Percentiles rank a stretch among this genome's conserved stretches.
Evolutionary conservation across 2,329 filamentous ascomycete species (phyloP).

Genomic region (Sporothrix phasma): DNA sequence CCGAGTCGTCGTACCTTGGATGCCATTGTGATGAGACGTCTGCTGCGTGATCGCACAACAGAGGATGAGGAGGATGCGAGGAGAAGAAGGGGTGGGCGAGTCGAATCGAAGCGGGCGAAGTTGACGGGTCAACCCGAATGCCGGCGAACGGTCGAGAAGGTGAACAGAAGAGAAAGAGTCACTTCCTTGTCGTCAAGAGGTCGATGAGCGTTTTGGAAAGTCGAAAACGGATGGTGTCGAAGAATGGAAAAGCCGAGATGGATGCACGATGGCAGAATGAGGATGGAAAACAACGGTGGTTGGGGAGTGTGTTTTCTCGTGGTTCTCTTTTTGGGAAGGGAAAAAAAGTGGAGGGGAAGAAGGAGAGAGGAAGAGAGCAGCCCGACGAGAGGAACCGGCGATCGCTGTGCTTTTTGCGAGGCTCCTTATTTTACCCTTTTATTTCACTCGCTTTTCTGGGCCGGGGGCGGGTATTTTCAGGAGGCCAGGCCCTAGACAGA

Average conservation of each 20-base stretch:
- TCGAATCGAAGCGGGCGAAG: neutral
- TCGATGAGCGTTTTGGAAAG: neutral
- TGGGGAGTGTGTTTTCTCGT: constrained; percentile 10
- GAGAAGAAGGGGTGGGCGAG: neutral
- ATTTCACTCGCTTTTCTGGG: neutral
- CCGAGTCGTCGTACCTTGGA: constrained; percentile 13
- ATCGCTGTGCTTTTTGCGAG: constrained; percentile 9
- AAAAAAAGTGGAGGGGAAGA: constrained; percentile 14
- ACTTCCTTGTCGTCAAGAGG: neutral
- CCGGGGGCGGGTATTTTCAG: constrained; percentile 5
- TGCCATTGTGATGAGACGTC: constrained; percentile 11
- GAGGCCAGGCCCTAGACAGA: neutral
- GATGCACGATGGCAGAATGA: constrained; percentile 8
- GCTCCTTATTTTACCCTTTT: constrained; percentile 12
- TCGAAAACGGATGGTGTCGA: neutral
- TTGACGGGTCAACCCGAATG: neutral
- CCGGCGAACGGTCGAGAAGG: neutral
- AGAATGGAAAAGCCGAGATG: constrained; percentile 1
- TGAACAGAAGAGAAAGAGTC: neutral
- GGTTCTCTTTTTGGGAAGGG: neutral
- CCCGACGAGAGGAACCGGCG: constrained; percentile 11
- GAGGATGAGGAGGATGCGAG: neutral
- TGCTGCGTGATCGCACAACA: neutral
- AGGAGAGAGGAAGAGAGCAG: neutral
- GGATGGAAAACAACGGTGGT: constrained; percentile 14